phyloP scores from a whole-genome alignment of 2,329 filamentous ascomycete genomes.

The Scopulariopsis brevicaulis region DNA sequence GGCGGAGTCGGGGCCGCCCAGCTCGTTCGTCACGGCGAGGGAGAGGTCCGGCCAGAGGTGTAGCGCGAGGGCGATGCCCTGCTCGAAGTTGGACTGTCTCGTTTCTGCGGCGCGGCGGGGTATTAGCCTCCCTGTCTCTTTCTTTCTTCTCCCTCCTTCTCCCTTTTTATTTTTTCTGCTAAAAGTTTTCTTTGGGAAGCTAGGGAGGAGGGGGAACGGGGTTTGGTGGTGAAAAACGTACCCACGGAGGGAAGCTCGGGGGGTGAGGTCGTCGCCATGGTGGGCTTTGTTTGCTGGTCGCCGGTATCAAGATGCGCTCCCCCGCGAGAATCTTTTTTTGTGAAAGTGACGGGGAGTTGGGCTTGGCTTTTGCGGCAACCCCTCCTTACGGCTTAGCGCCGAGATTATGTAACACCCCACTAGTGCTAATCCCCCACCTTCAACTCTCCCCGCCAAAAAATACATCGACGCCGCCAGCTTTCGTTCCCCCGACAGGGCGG shows the following conservation, averaged over 20 bases:
- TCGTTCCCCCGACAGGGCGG: no score
- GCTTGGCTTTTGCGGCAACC: no score
- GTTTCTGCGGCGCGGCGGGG: conserved; percentile 23
- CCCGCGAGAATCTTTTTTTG: neutral
- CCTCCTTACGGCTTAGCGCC: no score
- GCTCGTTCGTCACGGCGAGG: conserved; percentile 74
- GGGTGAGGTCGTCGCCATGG: neutral
- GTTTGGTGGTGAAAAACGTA: neutral
- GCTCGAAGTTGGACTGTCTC: conserved; percentile 63
- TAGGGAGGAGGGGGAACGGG: neutral
- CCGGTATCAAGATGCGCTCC: neutral
- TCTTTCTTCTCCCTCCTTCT: neutral
- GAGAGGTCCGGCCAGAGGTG: conserved; percentile 82
- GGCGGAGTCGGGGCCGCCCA: conserved; percentile 71
- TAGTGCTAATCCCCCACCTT: no score
- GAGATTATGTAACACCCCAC: no score
- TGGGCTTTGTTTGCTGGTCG: neutral
- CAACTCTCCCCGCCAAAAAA: no score
- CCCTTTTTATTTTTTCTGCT: no score
- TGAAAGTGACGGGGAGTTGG: neutral
- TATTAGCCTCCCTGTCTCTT: neutral
- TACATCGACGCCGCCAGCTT: no score
- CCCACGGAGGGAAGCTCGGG: neutral
- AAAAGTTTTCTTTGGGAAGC: neutral
- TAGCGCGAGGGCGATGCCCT: conserved; percentile 73